phyloP scores from a whole-genome alignment of 2,329 filamentous ascomycete species.

The Pseudocercospora musae region DNA sequence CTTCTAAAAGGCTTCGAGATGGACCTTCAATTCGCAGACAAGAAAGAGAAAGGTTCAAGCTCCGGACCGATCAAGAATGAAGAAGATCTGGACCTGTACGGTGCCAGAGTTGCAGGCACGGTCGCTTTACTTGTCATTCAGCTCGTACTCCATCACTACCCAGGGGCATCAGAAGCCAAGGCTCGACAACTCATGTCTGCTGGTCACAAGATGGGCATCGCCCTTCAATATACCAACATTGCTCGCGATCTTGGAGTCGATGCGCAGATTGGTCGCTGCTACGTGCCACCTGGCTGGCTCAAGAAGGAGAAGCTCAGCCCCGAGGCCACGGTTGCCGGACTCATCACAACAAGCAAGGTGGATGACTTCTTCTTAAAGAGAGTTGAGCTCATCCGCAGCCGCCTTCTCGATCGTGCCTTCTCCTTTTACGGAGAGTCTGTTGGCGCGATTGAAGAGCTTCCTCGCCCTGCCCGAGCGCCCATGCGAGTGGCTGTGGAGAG shows the following conservation, averaged over 20 bases:
- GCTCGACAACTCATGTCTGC: constrained; percentile 51
- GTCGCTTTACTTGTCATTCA: constrained; percentile 67
- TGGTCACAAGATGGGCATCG: constrained; percentile 66
- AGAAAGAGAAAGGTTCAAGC: constrained; percentile 6
- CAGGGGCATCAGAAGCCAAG: constrained; percentile 29
- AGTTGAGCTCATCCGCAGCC: constrained; percentile 51
- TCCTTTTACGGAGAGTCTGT: constrained; percentile 55
- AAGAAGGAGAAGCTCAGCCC: constrained; percentile 55
- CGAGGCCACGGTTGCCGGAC: constrained; percentile 50
- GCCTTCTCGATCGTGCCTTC: constrained; percentile 61
- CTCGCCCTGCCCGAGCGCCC: constrained; percentile 57
- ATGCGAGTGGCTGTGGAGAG: constrained; percentile 69
- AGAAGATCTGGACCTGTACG: constrained; percentile 60
- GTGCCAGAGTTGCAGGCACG: constrained; percentile 67
- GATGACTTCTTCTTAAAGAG: constrained; percentile 45
- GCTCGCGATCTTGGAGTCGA: constrained; percentile 69
- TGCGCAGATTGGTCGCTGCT: constrained; percentile 63
- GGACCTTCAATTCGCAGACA: constrained; percentile 57
- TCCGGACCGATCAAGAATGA: constrained; percentile 56
- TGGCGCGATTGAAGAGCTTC: constrained; percentile 59
- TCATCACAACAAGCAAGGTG: constrained; percentile 21
- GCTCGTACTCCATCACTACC: constrained; percentile 61
- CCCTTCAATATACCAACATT: constrained; percentile 75
- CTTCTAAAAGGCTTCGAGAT: constrained; percentile 67
- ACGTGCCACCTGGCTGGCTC: constrained; percentile 65